phyloP scores from a whole-genome alignment of 129 eudicot genomes.

The Helianthus annuus region HanXRQr2.0-SUNRISE NC_035436.2:56183191-56183690 shows the following conservation, averaged over 20 bases:
- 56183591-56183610: not conserved
- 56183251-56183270: too few species aligned
- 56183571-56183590: not conserved
- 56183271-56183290: too few species aligned
- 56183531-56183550: constrained; percentile 5
- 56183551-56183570: not conserved
- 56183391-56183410: not conserved
- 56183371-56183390: not conserved
- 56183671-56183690: not conserved
- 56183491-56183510: not conserved
- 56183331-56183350: too few species aligned
- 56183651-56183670: not conserved
- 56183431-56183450: not conserved
- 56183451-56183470: constrained; percentile 1
- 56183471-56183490: constrained; percentile 10
- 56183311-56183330: too few species aligned
- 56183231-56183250: too few species aligned
- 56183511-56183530: not conserved
- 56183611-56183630: not conserved
- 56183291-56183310: too few species aligned
- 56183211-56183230: too few species aligned
- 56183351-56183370: not conserved
- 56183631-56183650: not conserved
- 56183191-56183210: too few species aligned
- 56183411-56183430: not conserved